A percentile compares a stretch with the other conserved stretches of the same genome.
Conservation (phyloP, 2,329 filamentous ascomycete species). For the Ophiostoma fasciatum region DNA sequence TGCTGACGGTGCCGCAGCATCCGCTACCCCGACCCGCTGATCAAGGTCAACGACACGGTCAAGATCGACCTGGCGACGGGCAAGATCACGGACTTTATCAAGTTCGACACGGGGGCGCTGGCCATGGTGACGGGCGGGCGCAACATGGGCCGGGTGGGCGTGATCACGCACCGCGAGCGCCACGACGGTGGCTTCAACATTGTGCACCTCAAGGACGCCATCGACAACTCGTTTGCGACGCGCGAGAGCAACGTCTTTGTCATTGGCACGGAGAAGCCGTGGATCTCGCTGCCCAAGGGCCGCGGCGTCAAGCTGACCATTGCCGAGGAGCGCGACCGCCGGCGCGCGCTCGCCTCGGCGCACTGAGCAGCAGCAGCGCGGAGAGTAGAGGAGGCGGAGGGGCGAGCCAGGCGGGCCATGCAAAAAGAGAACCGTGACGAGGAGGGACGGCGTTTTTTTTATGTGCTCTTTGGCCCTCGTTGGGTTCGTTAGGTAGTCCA, state of each 20-base stretch:
- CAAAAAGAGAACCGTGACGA: neutral
- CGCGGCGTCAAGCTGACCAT: conserved; percentile 99
- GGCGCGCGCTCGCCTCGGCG: conserved; percentile 51
- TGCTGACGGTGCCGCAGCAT: no score
- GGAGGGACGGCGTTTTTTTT: neutral
- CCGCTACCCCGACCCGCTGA: conserved; percentile 93
- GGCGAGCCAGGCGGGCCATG: no score
- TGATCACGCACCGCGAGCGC: conserved; percentile 99
- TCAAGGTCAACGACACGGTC: conserved; percentile 99
- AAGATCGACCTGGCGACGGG: conserved; percentile 95
- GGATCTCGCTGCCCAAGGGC: conserved; percentile 98
- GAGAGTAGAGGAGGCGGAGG: neutral
- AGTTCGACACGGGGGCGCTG: conserved; percentile 96
- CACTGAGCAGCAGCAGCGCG: conserved; percentile 18
- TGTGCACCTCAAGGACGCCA: conserved; percentile 98
- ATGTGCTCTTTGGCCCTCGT: neutral
- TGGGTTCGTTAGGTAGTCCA: no score
- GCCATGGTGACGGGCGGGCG: conserved; percentile 99
- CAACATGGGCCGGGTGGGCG: conserved; percentile 99
- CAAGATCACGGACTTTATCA: conserved; percentile 97
- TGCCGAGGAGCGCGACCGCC: conserved; percentile 97
- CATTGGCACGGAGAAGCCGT: conserved; percentile 97
- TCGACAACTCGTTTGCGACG: conserved; percentile 99
- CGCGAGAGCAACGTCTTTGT: conserved; percentile 99
- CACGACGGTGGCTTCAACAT: conserved; percentile 99